phyloP scores from a whole-genome alignment of 371 early-diverging fungal genomes.

The Mucor circinelloides region DNA sequence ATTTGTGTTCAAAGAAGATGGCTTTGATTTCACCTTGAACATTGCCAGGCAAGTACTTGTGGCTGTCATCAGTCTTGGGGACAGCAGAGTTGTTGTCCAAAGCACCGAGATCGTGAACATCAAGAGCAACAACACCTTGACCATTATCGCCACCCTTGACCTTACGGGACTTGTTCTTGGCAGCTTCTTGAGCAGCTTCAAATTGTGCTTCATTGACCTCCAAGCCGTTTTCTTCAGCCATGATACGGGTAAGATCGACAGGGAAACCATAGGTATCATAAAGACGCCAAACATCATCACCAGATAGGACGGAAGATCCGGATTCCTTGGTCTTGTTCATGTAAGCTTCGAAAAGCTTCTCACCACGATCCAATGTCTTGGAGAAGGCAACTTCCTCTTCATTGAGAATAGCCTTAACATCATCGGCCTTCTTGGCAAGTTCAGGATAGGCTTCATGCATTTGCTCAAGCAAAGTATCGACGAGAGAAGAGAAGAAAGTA shows the following conservation, averaged over 20 bases:
- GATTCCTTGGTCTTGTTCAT: slow-evolving; percentile 72
- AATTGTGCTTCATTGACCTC: slow-evolving; percentile 89
- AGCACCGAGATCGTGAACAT: slow-evolving; percentile 91
- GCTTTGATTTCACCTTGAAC: slow-evolving; percentile 74
- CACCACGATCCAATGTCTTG: slow-evolving; percentile 98
- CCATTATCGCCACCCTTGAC: slow-evolving; percentile 63
- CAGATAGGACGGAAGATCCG: slow-evolving; percentile 68
- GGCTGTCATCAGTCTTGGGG: slow-evolving; percentile 87
- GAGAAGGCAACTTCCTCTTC: slow-evolving; percentile 98
- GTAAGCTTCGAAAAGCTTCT: slow-evolving; percentile 89
- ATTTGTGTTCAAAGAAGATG: slow-evolving; percentile 66
- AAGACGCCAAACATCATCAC: slow-evolving; percentile 96
- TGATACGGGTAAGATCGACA: slow-evolving; percentile 96
- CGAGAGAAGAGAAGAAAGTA: slow-evolving; percentile 88
- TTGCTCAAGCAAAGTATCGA: slow-evolving; percentile 81
- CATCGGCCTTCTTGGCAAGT: slow-evolving; percentile 69
- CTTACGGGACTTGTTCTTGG: slow-evolving; percentile 81
- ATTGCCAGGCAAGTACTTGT: slow-evolving; percentile 84
- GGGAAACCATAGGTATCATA: slow-evolving; percentile 99
- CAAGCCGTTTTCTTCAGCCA: slow-evolving; percentile 97
- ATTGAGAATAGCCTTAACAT: slow-evolving; percentile 91
- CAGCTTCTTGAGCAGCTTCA: slow-evolving; percentile 77
- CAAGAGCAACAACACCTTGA: slow-evolving; percentile 73
- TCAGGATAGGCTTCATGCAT: slow-evolving; percentile 94
- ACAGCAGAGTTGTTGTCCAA: slow-evolving; percentile 76